These are phyloP conservation scores for Salix caprea DNA, from an alignment of 345 rosid species.

Conservation along the genomic window DNA sequence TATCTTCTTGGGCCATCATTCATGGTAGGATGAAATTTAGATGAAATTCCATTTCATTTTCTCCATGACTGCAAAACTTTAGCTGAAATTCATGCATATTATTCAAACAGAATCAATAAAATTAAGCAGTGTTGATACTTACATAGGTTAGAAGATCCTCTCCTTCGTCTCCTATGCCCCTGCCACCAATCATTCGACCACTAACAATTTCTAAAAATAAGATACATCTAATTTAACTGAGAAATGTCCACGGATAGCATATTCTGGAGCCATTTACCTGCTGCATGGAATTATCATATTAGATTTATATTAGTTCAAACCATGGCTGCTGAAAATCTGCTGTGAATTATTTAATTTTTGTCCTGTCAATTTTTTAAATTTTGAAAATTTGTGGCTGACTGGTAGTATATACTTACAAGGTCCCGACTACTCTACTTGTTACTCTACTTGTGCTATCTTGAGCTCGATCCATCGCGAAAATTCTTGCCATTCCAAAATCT, in stretches of 20 bases:
- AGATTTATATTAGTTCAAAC: neutral
- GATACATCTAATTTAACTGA: constrained; percentile 5
- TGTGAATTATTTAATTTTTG: too few relatives aligned
- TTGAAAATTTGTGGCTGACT: neutral
- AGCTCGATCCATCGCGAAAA: constrained; percentile 35
- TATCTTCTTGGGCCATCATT: constrained; percentile 17
- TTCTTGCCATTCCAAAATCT: constrained; percentile 45
- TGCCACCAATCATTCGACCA: neutral
- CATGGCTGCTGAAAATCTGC: too few relatives aligned
- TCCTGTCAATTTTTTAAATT: too few relatives aligned
- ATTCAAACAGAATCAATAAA: neutral
- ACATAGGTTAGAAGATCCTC: constrained; percentile 16
- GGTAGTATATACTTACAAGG: constrained; percentile 22
- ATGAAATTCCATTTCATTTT: constrained; percentile 20
- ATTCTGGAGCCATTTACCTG: constrained; percentile 28
- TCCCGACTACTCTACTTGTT: constrained; percentile 27
- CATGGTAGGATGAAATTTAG: neutral
- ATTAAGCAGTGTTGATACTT: neutral
- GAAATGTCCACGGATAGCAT: constrained; percentile 4
- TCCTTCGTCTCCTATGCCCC: neutral
- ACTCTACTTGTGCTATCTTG: constrained; percentile 30
- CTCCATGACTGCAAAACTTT: constrained; percentile 22
- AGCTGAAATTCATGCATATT: neutral
- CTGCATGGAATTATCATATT: neutral
- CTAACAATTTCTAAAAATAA: constrained; percentile 26